Base-by-base conservation (phyloP, 345 rosid genomes). In the Tarenaya hassleriana region DNA sequence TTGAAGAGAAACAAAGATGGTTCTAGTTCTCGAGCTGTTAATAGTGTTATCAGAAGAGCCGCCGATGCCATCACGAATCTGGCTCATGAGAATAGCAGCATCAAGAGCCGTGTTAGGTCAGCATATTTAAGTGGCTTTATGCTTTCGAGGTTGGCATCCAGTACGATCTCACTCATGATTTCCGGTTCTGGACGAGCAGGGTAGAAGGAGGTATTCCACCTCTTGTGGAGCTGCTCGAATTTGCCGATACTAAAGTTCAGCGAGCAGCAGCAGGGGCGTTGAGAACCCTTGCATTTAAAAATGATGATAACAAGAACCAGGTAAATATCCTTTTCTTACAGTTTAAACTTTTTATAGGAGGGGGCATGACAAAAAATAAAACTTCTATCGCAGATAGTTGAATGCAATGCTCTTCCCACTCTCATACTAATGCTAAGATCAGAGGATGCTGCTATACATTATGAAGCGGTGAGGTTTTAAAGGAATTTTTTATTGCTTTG, bases 231-330 rank as follows among this genome's bases (percentile, higher is more conserved):
- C 75, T 92, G 77, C 95, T 92, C 57, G 94, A 83, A 56, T 86
- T 78, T 72, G 56, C 75, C 50, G 99, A 85, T 58, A 62, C 83
- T 20, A 92, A 92, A 68, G 97, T 92, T 68, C 97, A 92, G 68
- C 86, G 99, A 78, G 95, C 99, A 64, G 91, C 99, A 62, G 99
- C 95, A 37, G 99, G 96, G 55, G 95, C 99, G 41, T 58, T 92
- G 66, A 78, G 99, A 57, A 92, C 99, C 41, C 71, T 92, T 69
- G 99, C 97, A 34, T 92, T 88, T 74, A 92, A 88, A 72, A 92
- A 92, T 14, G 95, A 92, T 62, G 94, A 83, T 43, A 92, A 92
- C 60, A 92, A 92, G 73, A 88, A 83, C 60, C 86, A 78, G 87
- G 99, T 91, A 56, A 58, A 35, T 1, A 7, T 18, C 10, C 17